phyloP scores from a whole-genome alignment of 352 stramenopile species.

The Phytophthora chlamydospora region DNA sequence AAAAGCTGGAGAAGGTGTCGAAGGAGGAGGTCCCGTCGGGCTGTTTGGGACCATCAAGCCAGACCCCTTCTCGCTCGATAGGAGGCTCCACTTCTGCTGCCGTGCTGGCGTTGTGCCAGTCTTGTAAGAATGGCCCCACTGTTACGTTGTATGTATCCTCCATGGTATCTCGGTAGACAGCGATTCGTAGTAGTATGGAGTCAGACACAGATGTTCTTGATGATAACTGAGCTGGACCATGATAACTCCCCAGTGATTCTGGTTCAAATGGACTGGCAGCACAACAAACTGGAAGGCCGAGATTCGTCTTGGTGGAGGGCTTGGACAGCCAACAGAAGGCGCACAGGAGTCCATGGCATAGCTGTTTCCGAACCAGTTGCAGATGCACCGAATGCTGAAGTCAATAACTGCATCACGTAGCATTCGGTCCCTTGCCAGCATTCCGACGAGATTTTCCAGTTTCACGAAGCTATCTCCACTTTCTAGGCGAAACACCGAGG shows the following conservation, averaged over 20 bases:
- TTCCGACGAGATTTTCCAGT: slow-evolving; percentile 10
- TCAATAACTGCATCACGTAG: slow-evolving; percentile 2
- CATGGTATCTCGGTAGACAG: neutral
- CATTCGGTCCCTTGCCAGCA: slow-evolving; percentile 4
- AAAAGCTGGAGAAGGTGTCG: neutral
- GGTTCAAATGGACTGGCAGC: neutral
- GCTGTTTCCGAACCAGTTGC: neutral
- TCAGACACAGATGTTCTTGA: neutral
- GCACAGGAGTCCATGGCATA: slow-evolving; percentile 4
- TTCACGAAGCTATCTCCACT: slow-evolving; percentile 1
- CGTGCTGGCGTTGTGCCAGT: slow-evolving; percentile 3
- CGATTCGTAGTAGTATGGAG: slow-evolving; percentile 8
- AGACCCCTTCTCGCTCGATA: neutral
- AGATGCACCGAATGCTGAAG: slow-evolving; percentile 9
- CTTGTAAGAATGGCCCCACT: slow-evolving; percentile 2
- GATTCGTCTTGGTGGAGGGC: neutral
- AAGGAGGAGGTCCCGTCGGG: slow-evolving; percentile 13
- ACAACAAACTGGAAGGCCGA: slow-evolving; percentile 1
- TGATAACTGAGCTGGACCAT: neutral
- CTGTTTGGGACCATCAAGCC: neutral
- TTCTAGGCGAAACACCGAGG: neutral
- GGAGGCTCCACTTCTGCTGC: neutral
- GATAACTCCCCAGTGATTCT: slow-evolving; percentile 6
- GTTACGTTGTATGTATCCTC: slow-evolving; percentile 6
- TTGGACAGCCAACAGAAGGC: neutral